A percentile compares a stretch with the other conserved stretches of the same genome.
phyloP scores from a whole-genome alignment of 1,139 yeast genomes.

The Zygosaccharomyces sapae region DNA sequence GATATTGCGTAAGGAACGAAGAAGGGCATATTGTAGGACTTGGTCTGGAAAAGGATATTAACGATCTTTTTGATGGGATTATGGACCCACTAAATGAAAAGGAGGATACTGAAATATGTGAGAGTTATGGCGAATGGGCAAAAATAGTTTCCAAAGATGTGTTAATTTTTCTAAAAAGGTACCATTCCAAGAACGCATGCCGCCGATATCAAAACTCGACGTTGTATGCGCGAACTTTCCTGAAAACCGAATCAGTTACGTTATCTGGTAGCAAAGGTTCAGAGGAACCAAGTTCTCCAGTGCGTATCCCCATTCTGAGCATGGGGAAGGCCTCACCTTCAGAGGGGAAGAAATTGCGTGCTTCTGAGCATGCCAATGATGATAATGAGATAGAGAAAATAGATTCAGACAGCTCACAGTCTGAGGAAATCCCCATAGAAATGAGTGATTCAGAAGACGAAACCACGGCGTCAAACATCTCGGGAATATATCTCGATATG shows the following conservation, averaged over 20 bases:
- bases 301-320: background rate
- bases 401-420: background rate
- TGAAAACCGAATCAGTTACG: background rate
- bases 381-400: background rate
- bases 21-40: background rate
- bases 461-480: background rate
- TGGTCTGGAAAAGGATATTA: background rate
- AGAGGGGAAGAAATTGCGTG: background rate
- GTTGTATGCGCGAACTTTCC: background rate
- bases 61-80: background rate
- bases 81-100: background rate
- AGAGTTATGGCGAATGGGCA: background rate
- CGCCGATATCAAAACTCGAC: background rate
- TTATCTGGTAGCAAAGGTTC: background rate
- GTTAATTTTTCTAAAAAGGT: background rate
- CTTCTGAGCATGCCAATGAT: background rate
- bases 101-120: background rate
- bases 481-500: background rate
- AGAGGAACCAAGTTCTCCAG: background rate
- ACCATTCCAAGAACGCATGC: background rate
- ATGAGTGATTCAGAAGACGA: background rate
- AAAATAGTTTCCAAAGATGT: background rate
- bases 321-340: background rate
- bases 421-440: background rate
- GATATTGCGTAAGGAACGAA: background rate